Percentiles rank a stretch among this genome's conserved stretches.
These are phyloP conservation scores for Lobosporangium transversale DNA, from an alignment of 192 early-diverging fungal genomes.

Conservation along the genomic window DNA sequence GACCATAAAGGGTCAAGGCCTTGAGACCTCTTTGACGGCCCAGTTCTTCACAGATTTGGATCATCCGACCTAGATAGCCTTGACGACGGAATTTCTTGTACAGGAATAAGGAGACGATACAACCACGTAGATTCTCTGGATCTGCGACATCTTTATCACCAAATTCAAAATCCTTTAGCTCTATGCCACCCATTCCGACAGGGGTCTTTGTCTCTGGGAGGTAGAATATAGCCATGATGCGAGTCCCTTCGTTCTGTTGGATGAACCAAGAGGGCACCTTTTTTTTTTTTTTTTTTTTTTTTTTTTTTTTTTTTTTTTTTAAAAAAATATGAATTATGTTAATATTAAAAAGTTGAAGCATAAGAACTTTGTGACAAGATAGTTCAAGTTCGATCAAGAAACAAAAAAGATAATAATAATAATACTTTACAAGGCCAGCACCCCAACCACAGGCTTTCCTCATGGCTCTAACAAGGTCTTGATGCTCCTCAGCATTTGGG, in stretches of 20 bases:
- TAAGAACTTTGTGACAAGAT: not conserved
- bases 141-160: slow-evolving; percentile 44
- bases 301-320: no score
- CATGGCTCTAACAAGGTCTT: slow-evolving; percentile 19
- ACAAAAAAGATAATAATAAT: not conserved
- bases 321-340: no score
- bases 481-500: slow-evolving; percentile 45
- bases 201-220: slow-evolving; percentile 28
- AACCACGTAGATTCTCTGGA: slow-evolving; percentile 25
- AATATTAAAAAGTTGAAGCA: no score
- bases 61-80: slow-evolving; percentile 28
- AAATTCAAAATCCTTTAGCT: slow-evolving; percentile 30
- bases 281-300: no score
- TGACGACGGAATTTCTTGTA: slow-evolving; percentile 42
- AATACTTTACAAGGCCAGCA: slow-evolving; percentile 17
- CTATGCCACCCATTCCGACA: slow-evolving; percentile 42
- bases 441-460: slow-evolving; percentile 52
- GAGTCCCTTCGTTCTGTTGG: slow-evolving; percentile 34
- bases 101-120: slow-evolving; percentile 39
- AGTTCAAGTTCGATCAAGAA: not conserved
- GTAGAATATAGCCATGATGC: slow-evolving; percentile 41
- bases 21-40: slow-evolving; percentile 15
- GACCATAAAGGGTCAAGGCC: slow-evolving; percentile 38
- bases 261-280: slow-evolving; percentile 46
- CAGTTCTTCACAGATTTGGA: slow-evolving; percentile 28